Evolutionary conservation across 768 basidiomycete species (phyloP).

Genomic region (Chalciporus chontae): DNA sequence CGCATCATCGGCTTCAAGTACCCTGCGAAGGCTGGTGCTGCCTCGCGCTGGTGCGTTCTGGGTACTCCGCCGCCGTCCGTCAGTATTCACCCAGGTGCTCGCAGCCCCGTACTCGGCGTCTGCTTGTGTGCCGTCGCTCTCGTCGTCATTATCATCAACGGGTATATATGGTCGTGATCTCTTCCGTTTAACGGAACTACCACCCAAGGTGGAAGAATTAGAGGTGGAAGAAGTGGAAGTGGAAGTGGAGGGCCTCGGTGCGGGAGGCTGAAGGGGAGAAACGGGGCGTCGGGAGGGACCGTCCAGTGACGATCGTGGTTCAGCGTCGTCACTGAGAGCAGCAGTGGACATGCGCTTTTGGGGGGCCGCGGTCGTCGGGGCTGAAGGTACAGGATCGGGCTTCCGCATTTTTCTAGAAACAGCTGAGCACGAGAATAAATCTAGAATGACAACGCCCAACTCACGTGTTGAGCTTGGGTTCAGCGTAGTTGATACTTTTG

Average conservation of each 20-base stretch:
- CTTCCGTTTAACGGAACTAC: slow-evolving; percentile 42
- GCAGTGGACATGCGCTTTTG: slow-evolving; percentile 45
- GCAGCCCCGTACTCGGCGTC: slow-evolving; percentile 57
- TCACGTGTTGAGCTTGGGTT: slow-evolving; percentile 86
- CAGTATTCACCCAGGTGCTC: slow-evolving; percentile 50
- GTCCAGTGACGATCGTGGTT: slow-evolving; percentile 39
- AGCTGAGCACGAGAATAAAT: too few relatives aligned
- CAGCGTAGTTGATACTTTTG: slow-evolving; percentile 83
- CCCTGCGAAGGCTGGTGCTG: slow-evolving; percentile 30
- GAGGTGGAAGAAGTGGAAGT: slow-evolving; percentile 36
- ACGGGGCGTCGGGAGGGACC: slow-evolving; percentile 32
- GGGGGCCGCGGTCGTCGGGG: slow-evolving; percentile 26
- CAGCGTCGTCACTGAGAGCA: slow-evolving; percentile 35
- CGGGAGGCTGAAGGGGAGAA: slow-evolving; percentile 29
- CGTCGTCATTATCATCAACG: slow-evolving; percentile 49
- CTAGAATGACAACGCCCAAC: slow-evolving; percentile 24
- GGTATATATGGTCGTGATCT: slow-evolving; percentile 48
- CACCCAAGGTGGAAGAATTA: slow-evolving; percentile 27
- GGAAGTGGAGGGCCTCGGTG: slow-evolving; percentile 35
- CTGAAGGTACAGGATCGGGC: slow-evolving; percentile 54
- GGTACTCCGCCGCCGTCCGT: slow-evolving; percentile 48
- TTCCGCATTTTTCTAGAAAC: slow-evolving; percentile 80
- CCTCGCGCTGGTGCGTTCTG: slow-evolving; percentile 17
- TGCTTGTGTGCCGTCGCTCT: slow-evolving; percentile 68
- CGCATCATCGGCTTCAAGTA: slow-evolving; percentile 45